Evolutionary conservation across 202 grass and related monocot genomes (phyloP), one percentile per base, ranked within the genome.

Genomic region (Panicum hallii): DNA sequence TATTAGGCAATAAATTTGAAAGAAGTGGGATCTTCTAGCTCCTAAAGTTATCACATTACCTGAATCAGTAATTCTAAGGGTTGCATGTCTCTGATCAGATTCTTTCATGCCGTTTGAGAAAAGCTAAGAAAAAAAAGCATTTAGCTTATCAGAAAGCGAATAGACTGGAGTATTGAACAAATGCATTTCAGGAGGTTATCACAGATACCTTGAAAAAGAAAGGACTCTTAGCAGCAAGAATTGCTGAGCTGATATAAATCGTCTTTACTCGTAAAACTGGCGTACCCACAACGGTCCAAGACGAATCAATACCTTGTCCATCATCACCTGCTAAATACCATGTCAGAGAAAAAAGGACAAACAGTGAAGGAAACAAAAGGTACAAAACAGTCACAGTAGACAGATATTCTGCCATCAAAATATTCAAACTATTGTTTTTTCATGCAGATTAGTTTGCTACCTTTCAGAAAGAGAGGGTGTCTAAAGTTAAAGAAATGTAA

Each of bases 21-120:
- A 56, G 19, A 83, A 17, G 67, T 19, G 44, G 19, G 42, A 79
- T 23, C 11, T 40, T 56, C 3, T 4, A 68, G 36, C 79, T 46
- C 81, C 30, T 53, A 56, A 13, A 81, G 38, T 14, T 65, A 63
- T 41, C 44, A 72, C 74, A 80, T 90, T 92, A 98, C 95, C 93
- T 95, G 95, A 93, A 53, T 90, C 93, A 65, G 85, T 89, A 87
- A 98, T 98, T 95, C 91, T 87, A 86, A 98, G 79, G 77, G 93
- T 98, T 46, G 93, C 95, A 63, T 98, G 85, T 74, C 93, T 87
- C 83, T 95, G 85, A 75, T 95, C 95, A 85, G 95, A 98, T 90
- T 98, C 95, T 87, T 90, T 95, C 95, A 98, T 98, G 72, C 95
- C 95, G 58, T 98, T 98, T 85, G 93, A 98, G 82, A 98, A 98